These are phyloP conservation scores for Candida boleticola DNA, from an alignment of 805 yeast species.

Conservation along the genomic window DNA sequence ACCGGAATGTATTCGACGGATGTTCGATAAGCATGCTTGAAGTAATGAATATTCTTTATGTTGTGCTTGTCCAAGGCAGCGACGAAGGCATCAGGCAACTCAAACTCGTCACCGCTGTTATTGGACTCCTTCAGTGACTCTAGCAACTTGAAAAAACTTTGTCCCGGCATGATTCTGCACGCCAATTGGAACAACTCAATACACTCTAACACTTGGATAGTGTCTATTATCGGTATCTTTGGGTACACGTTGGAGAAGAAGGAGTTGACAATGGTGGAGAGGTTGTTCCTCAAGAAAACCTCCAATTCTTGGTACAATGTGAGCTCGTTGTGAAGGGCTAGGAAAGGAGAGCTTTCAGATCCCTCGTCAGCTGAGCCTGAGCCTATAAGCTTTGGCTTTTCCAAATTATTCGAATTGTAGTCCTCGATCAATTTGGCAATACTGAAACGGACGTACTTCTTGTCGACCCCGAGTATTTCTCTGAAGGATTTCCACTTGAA, in stretches of 20 bases:
- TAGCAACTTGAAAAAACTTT: conserved; percentile 15
- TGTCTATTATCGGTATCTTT: conserved; percentile 32
- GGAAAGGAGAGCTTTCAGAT: not conserved
- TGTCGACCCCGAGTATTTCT: conserved; percentile 8
- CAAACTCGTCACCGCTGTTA: conserved; percentile 5
- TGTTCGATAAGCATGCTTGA: conserved; percentile 17
- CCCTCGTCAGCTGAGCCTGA: not conserved
- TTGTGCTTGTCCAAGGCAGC: conserved; percentile 13
- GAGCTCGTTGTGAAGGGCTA: conserved; percentile 12
- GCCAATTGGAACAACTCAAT: conserved; percentile 25
- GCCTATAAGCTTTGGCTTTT: not conserved
- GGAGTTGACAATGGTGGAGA: conserved; percentile 21
- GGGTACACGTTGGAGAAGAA: conserved; percentile 32
- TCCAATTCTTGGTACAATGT: conserved; percentile 15
- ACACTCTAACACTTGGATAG: conserved; percentile 26
- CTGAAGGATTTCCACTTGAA: conserved; percentile 28
- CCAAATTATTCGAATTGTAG: conserved; percentile 9
- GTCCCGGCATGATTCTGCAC: conserved; percentile 13
- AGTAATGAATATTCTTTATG: conserved; percentile 16
- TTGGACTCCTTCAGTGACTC: conserved; percentile 13
- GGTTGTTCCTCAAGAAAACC: conserved; percentile 13
- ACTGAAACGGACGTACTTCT: conserved; percentile 8
- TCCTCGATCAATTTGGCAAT: conserved; percentile 11
- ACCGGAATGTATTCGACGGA: conserved; percentile 25
- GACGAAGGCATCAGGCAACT: conserved; percentile 9